Evolutionary conservation across 2,329 filamentous ascomycete species (phyloP), one percentile per base, ranked within the genome.

Genomic region (Colletotrichum paranaense): DNA sequence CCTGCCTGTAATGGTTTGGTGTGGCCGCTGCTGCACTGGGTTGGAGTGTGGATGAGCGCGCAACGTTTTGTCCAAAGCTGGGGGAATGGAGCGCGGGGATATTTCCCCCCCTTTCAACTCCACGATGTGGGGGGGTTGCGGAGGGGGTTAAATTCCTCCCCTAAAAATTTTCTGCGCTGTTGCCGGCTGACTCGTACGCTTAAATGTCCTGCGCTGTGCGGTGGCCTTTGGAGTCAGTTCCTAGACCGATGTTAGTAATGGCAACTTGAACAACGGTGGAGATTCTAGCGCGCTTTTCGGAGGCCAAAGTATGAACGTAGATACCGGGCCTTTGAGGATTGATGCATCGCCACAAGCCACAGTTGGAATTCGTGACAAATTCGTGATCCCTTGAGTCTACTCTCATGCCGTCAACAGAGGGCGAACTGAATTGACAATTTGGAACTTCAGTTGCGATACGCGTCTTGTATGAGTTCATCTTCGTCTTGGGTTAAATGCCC

Each of bases 21-120:
- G 42, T 46, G 16, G 19, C 30, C 56, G 16, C 9, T 26, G 49
- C 30, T 55, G 30, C 35, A 12, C 26, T n/a, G 26, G 46, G 35
- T 55, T n/a, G 42, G 42, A 14, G 26, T 53, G 32, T 65, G 60
- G 42, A 52, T 26, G 66, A 55, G 58, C 53, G 69, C 42, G 58
- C 52, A n/a, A 38, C 8, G 42, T 49, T 68, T 30, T 16, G 53
- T 16, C 55, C 49, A 57, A 62, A 70, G 67, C 67, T 62, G 70
- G 70, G 70, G 70, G 60, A 70, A 62, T 16, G 56, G 67, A 53
- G 46, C 67, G 67, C 19, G 67, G 30, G 55, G n/a, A 57, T 32
- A 24, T 46, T 52, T 32, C 16, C 59, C 24, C 70, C 53, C 57
- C 46, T 28, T 70, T 38, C n/a, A 35, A 70, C 60, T 70, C 70